Percentiles rank a stretch among this genome's conserved stretches.
Conservation (phyloP, 441 rosid species). For the Populus hybrid region DNA sequence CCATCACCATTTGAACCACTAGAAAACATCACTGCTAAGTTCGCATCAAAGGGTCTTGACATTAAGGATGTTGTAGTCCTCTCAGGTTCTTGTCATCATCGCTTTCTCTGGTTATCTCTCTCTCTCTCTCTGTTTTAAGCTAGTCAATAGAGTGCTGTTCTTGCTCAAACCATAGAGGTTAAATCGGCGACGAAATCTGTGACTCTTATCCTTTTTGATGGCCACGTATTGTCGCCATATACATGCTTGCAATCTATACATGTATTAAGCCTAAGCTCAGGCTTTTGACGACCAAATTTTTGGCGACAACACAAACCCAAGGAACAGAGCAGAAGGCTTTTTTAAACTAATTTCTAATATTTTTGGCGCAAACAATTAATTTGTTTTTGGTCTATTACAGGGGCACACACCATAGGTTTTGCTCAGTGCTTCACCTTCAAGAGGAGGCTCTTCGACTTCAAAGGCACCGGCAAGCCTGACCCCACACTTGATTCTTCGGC, state of each 20-base stretch:
- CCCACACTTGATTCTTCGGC: slow-evolving; percentile 55
- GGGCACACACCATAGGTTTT: slow-evolving; percentile 78
- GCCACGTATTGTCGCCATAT: too few species aligned
- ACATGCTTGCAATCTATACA: too few species aligned
- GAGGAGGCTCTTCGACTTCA: slow-evolving; percentile 63
- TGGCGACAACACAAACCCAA: too few species aligned
- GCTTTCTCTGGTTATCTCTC: neutral
- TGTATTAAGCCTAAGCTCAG: too few species aligned
- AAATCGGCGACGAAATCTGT: too few species aligned
- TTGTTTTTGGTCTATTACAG: slow-evolving; percentile 27
- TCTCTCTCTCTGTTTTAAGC: neutral
- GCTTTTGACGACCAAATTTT: too few species aligned
- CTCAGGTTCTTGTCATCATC: slow-evolving; percentile 50
- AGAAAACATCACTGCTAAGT: slow-evolving; percentile 61
- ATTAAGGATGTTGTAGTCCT: slow-evolving; percentile 81
- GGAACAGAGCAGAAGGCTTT: too few species aligned
- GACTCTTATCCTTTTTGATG: too few species aligned
- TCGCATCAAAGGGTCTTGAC: slow-evolving; percentile 65
- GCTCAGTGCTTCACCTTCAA: slow-evolving; percentile 84
- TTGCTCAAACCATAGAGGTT: too few species aligned
- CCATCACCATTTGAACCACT: slow-evolving; percentile 71
- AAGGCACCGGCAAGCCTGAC: slow-evolving; percentile 69
- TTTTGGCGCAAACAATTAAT: neutral
- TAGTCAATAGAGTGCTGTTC: neutral
- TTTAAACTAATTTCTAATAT: too few species aligned